phyloP scores from a whole-genome alignment of 495 filamentous ascomycete genomes.

The Aspergillus mulundensis region DNA sequence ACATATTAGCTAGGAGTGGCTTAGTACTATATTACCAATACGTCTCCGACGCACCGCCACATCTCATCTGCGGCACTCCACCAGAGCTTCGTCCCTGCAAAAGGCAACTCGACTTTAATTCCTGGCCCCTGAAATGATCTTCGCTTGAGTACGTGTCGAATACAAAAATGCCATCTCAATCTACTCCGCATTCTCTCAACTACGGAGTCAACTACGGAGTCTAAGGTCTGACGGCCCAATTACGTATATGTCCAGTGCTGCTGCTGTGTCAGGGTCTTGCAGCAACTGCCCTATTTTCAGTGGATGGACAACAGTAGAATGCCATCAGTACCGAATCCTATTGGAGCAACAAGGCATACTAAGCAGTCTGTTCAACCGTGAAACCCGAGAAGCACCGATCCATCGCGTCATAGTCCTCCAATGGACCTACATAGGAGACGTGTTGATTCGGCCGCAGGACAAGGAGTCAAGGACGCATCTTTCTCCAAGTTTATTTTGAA shows the following conservation, averaged over 20 bases:
- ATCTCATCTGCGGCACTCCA: slow-evolving; percentile 15
- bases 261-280: neutral
- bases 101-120: neutral
- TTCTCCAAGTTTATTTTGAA: slow-evolving; percentile 1
- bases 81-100: slow-evolving; percentile 6
- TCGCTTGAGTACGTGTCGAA: neutral
- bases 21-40: neutral
- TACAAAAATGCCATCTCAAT: no score
- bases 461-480: neutral
- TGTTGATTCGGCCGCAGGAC: slow-evolving; percentile 1
- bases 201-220: neutral
- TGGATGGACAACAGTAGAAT: neutral
- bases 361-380: neutral
- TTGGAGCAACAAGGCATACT: neutral
- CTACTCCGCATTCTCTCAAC: no score
- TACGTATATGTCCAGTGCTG: neutral
- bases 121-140: slow-evolving; percentile 17
- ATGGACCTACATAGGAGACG: slow-evolving; percentile 3
- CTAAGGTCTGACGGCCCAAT: neutral
- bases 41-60: slow-evolving; percentile 17
- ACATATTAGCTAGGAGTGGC: neutral
- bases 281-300: neutral
- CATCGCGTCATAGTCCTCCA: slow-evolving; percentile 6
- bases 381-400: slow-evolving; percentile 6
- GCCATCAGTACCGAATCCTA: neutral